phyloP scores from a whole-genome alignment of 2,329 filamentous ascomycete species.

The Gaeumannomyces sp. region DNA sequence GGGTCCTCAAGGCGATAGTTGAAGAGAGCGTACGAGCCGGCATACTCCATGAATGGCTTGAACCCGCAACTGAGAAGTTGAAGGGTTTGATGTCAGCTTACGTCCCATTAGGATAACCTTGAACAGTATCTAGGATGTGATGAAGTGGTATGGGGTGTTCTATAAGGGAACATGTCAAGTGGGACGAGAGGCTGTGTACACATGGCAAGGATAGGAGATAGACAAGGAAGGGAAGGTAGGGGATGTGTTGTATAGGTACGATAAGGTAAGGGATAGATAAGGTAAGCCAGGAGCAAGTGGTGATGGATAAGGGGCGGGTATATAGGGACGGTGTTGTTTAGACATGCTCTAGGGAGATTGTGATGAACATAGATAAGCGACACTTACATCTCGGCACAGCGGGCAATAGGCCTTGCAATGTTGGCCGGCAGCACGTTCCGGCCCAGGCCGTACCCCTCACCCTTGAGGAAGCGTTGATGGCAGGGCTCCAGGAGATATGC shows the following conservation, averaged over 20 bases:
- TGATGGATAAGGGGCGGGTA: neutral
- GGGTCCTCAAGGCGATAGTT: conserved; percentile 59
- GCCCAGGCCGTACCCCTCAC: conserved; percentile 71
- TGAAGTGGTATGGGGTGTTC: no score
- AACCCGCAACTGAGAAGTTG: conserved; percentile 47
- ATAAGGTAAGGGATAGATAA: neutral
- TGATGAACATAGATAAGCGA: neutral
- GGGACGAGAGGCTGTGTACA: neutral
- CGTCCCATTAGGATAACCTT: conserved; percentile 26
- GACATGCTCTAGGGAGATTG: neutral
- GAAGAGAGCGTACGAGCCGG: conserved; percentile 61
- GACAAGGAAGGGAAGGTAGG: neutral
- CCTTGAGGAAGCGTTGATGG: conserved; percentile 65
- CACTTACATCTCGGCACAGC: conserved; percentile 78
- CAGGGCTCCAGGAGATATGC: conserved; percentile 90
- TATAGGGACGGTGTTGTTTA: neutral
- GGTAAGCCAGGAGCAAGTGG: neutral
- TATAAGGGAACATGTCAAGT: neutral
- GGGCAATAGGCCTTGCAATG: conserved; percentile 75
- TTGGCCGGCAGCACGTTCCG: conserved; percentile 65
- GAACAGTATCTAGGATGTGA: neutral
- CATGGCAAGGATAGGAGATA: neutral
- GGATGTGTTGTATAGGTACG: neutral
- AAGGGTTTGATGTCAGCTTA: neutral
- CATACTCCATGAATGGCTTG: conserved; percentile 89